These are phyloP conservation scores for Trichoderma sp. DNA, from an alignment of 2,329 filamentous ascomycete genomes.

Conservation along the genomic window DNA sequence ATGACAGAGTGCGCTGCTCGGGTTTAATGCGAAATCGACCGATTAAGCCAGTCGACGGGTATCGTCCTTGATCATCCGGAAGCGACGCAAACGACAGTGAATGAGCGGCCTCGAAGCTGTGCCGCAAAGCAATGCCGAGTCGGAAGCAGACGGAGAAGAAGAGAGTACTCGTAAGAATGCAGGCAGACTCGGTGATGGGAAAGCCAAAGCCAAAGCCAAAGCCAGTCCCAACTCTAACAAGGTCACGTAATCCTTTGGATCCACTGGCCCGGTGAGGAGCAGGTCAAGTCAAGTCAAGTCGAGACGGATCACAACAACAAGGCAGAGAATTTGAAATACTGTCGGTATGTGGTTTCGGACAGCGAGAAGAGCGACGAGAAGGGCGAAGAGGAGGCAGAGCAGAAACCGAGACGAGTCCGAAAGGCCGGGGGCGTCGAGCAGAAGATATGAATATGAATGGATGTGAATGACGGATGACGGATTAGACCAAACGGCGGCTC, in stretches of 20 bases:
- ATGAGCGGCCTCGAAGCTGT: neutral
- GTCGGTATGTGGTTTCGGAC: neutral
- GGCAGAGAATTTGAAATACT: neutral
- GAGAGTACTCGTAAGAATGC: neutral
- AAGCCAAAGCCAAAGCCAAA: too few relatives aligned
- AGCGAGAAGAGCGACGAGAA: neutral
- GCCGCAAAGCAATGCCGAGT: neutral
- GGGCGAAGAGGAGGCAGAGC: neutral
- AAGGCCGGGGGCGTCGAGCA: neutral
- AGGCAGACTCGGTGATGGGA: neutral
- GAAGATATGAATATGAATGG: neutral
- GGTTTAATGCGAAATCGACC: neutral
- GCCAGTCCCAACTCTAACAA: conserved; percentile 2
- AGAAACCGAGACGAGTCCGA: neutral
- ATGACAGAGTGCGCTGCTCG: neutral
- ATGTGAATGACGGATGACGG: neutral
- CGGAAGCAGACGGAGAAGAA: neutral
- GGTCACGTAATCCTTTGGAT: conserved; percentile 14
- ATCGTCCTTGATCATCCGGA: neutral
- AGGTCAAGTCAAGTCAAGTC: too few relatives aligned
- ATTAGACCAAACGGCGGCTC: neutral
- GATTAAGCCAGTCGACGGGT: neutral
- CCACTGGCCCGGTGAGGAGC: neutral
- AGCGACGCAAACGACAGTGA: neutral
- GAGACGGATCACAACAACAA: too few relatives aligned